Evolutionary conservation across 352 stramenopile species (phyloP).

Genomic region (Globisporangium paddicum): DNA sequence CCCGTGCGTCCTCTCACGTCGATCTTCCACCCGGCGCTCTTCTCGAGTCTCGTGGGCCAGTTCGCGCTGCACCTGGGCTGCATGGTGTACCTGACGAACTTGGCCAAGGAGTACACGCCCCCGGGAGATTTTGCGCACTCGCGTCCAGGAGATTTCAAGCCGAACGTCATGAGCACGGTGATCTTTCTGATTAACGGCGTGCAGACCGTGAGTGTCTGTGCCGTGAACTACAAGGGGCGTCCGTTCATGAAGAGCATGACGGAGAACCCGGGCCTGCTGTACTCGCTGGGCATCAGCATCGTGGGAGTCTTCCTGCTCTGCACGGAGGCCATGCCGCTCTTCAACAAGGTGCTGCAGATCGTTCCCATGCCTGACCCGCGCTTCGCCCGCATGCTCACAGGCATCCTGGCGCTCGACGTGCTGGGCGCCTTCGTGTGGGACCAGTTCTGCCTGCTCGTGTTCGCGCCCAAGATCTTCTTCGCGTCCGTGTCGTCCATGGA

Average conservation of each 20-base stretch:
- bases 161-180: slow-evolving; percentile 97
- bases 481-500: slow-evolving; percentile 71
- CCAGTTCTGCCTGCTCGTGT: slow-evolving; percentile 78
- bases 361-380: slow-evolving; percentile 87
- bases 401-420: slow-evolving; percentile 78
- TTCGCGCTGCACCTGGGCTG: slow-evolving; percentile 94
- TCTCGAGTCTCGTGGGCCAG: slow-evolving; percentile 93
- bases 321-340: slow-evolving; percentile 87
- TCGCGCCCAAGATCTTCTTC: slow-evolving; percentile 85
- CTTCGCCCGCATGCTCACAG: slow-evolving; percentile 78
- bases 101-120: slow-evolving; percentile 88
- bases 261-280: slow-evolving; percentile 96
- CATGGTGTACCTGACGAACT: slow-evolving; percentile 91
- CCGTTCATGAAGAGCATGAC: slow-evolving; percentile 98
- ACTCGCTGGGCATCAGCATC: slow-evolving; percentile 83
- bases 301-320: slow-evolving; percentile 91
- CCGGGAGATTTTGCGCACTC: slow-evolving; percentile 73
- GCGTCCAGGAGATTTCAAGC: slow-evolving; percentile 92
- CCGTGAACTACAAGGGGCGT: slow-evolving; percentile 97
- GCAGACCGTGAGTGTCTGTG: slow-evolving; percentile 97
- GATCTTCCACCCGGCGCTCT: slow-evolving; percentile 94
- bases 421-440: slow-evolving; percentile 86
- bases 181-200: slow-evolving; percentile 97
- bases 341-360: slow-evolving; percentile 92
- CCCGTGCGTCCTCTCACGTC: slow-evolving; percentile 89